These are phyloP conservation scores for Aspergillus brasiliensis DNA, from an alignment of 2,329 filamentous ascomycete species.

Conservation along the genomic window DNA sequence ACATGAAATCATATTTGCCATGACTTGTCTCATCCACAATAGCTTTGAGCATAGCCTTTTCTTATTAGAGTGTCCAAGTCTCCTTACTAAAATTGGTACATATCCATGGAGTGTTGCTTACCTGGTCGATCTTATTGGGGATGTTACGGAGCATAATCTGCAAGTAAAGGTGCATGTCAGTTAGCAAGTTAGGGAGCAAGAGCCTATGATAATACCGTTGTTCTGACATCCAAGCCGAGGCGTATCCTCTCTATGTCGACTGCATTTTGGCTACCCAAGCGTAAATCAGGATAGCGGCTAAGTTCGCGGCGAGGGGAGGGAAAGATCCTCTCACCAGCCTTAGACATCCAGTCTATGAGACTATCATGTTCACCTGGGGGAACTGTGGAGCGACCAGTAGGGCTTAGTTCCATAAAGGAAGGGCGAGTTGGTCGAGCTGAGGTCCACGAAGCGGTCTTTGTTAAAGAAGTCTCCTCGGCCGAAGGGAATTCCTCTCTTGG, in stretches of 20 bases:
- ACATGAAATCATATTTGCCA: conserved; percentile 92
- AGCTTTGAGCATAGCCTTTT: conserved; percentile 69
- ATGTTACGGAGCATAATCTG: conserved; percentile 95
- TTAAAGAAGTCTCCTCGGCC: conserved; percentile 19
- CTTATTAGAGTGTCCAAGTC: conserved; percentile 17
- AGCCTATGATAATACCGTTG: conserved; percentile 60
- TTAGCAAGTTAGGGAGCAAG: not conserved
- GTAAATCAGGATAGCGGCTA: conserved; percentile 30
- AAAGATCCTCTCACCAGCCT: conserved; percentile 30
- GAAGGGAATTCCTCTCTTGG: conserved; percentile 18
- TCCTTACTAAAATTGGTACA: not conserved
- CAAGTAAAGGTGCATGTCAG: not conserved
- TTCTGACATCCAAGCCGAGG: conserved; percentile 70
- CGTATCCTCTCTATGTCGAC: conserved; percentile 49
- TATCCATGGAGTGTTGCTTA: conserved; percentile 25
- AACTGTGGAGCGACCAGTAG: conserved; percentile 44
- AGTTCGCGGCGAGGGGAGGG: conserved; percentile 33
- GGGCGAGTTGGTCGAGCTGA: conserved; percentile 17
- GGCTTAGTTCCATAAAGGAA: conserved; percentile 38
- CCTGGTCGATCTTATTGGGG: conserved; percentile 79
- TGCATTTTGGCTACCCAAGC: conserved; percentile 44
- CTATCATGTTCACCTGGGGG: conserved; percentile 37
- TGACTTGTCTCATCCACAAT: conserved; percentile 77
- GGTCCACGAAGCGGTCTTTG: conserved; percentile 18
- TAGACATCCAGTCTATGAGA: conserved; percentile 36